Evolutionary conservation across 1,284 basidiomycete genomes (phyloP).

Genomic region (Melampsora larici-populina): DNA sequence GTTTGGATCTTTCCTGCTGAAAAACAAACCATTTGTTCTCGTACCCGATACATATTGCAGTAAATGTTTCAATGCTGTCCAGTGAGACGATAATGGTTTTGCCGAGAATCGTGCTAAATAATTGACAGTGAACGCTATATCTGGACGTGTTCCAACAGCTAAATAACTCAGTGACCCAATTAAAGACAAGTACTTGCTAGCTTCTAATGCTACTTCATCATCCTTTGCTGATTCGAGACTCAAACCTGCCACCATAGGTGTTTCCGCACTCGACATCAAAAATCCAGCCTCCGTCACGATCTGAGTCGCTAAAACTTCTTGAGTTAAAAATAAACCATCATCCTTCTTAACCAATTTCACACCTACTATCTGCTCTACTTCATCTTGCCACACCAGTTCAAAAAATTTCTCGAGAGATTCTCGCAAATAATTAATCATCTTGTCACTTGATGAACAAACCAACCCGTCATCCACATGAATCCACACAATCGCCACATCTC

Average conservation of each 20-base stretch:
- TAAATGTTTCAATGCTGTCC: neutral
- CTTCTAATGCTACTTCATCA: neutral
- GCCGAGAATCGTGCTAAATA: neutral
- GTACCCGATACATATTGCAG: neutral
- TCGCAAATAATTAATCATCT: too few species aligned
- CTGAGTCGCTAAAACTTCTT: neutral
- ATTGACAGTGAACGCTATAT: neutral
- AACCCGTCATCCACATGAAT: slow-evolving; percentile 22
- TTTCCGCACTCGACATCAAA: neutral
- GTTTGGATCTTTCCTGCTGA: too few species aligned
- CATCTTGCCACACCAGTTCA: neutral
- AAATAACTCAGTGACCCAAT: neutral
- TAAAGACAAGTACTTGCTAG: neutral
- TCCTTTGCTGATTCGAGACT: too few species aligned
- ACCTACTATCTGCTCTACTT: slow-evolving; percentile 5
- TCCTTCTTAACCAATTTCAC: neutral
- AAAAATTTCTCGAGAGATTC: neutral
- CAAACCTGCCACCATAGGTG: neutral
- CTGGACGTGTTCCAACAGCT: neutral
- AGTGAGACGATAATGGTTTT: neutral
- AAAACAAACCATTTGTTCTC: neutral
- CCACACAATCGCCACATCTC: neutral
- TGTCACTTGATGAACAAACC: neutral
- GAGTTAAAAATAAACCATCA: neutral
- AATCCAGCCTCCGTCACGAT: neutral